Percentiles rank a stretch among this genome's conserved stretches.
Evolutionary conservation across 2,329 filamentous ascomycete genomes (phyloP).

Genomic region (Madurella mycetomatis): DNA sequence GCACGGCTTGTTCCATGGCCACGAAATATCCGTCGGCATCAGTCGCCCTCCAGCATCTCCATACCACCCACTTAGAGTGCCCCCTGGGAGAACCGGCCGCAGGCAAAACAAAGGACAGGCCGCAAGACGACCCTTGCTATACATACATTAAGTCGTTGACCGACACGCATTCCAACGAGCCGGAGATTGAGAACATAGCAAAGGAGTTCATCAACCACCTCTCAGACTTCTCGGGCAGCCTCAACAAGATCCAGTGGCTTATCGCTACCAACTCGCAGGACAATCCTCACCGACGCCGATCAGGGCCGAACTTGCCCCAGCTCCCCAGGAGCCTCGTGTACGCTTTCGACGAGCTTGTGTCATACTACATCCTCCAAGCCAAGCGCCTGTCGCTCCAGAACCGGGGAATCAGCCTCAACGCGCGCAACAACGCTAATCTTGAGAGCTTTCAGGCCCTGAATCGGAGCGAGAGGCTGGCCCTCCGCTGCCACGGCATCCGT

Average conservation of each 20-base stretch:
- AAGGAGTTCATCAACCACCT: too few species aligned
- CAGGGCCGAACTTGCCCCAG: not conserved
- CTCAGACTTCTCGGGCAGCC: too few species aligned
- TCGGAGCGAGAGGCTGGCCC: too few species aligned
- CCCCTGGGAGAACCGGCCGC: not conserved
- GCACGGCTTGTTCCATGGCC: not conserved
- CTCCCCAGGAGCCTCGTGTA: slow-evolving; percentile 19
- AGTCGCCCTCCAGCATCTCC: not conserved
- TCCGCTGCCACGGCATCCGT: not conserved
- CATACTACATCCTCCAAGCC: slow-evolving; percentile 11
- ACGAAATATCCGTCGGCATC: not conserved
- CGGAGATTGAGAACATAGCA: too few species aligned
- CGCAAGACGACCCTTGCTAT: slow-evolving; percentile 1
- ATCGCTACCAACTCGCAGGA: too few species aligned
- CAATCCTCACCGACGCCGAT: not conserved
- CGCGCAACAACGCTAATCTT: too few species aligned
- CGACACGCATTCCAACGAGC: too few species aligned
- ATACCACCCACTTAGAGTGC: not conserved
- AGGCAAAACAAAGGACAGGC: not conserved
- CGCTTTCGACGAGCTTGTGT: slow-evolving; percentile 19
- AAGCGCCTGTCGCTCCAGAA: slow-evolving; percentile 11
- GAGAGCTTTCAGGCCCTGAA: too few species aligned
- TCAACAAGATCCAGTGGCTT: too few species aligned
- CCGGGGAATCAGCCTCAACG: not conserved
- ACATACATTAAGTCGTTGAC: not conserved